Evolutionary conservation across 768 basidiomycete genomes (phyloP).

Genomic region (Russula sp.): DNA sequence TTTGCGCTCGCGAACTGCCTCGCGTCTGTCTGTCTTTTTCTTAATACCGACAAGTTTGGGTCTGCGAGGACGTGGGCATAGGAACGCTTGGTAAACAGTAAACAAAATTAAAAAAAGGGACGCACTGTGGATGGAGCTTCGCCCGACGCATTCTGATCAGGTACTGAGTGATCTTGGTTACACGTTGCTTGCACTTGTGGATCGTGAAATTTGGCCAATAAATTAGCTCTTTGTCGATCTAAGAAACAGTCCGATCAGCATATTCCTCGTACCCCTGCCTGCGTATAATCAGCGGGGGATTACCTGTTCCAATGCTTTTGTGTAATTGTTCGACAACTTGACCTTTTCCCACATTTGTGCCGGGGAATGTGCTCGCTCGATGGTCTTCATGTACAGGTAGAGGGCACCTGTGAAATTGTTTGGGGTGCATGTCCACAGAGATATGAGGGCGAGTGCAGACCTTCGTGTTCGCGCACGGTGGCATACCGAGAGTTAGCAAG

Average conservation of each 20-base stretch:
- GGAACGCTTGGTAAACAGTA: neutral
- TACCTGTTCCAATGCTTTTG: constrained; percentile 93
- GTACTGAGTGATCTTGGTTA: constrained; percentile 99
- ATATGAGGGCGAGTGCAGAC: constrained; percentile 40
- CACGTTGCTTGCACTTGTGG: constrained; percentile 98
- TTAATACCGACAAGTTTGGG: constrained; percentile 93
- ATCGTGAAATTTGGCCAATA: constrained; percentile 98
- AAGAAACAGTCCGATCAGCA: neutral
- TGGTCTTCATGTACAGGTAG: constrained; percentile 96
- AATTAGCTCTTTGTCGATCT: constrained; percentile 95
- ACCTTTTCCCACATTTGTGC: constrained; percentile 98
- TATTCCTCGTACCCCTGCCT: neutral
- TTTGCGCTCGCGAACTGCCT: constrained; percentile 90
- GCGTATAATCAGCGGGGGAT: neutral
- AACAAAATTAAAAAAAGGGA: constrained; percentile 28
- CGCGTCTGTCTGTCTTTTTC: constrained; percentile 94
- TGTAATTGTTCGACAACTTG: constrained; percentile 89
- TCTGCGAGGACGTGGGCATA: constrained; percentile 42
- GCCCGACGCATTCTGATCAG: constrained; percentile 96
- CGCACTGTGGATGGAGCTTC: constrained; percentile 82
- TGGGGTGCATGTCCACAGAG: neutral
- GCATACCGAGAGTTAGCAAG: constrained; percentile 98
- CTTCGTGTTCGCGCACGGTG: constrained; percentile 95
- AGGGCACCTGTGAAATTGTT: constrained; percentile 56
- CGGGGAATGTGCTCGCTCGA: constrained; percentile 94